A percentile compares a stretch with the other conserved stretches of the same genome.
Evolutionary conservation across 1,284 basidiomycete species (phyloP).

Genomic region (Irpex sp.): DNA sequence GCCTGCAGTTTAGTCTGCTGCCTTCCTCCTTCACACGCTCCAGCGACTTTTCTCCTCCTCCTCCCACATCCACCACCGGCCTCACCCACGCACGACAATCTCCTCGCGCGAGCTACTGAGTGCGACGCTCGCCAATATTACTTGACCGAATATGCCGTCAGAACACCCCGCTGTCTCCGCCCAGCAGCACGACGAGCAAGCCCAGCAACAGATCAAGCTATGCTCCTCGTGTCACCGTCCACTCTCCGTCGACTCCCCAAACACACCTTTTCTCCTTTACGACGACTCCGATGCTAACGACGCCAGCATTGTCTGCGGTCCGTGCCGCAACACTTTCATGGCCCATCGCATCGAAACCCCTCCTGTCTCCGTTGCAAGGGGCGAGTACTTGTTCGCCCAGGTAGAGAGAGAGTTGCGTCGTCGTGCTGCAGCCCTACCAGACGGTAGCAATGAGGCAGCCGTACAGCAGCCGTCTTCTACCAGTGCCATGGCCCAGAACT

Average conservation of each 20-base stretch:
- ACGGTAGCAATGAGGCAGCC: constrained; percentile 27
- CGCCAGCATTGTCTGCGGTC: constrained; percentile 30
- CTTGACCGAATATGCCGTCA: constrained; percentile 30
- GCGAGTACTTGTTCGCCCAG: constrained; percentile 22
- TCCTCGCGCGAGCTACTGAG: constrained; percentile 12
- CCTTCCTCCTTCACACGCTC: constrained; percentile 6
- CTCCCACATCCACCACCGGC: constrained; percentile 15
- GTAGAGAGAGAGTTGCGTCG: constrained; percentile 27
- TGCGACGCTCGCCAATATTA: constrained; percentile 5
- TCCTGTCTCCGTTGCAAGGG: constrained; percentile 14
- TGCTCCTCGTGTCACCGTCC: constrained; percentile 34
- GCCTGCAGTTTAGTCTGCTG: constrained; percentile 4
- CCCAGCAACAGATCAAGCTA: constrained; percentile 32
- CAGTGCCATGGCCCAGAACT: constrained; percentile 8
- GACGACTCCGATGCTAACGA: constrained; percentile 28
- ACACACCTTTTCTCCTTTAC: constrained; percentile 24
- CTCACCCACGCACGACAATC: constrained; percentile 10
- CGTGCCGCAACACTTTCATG: constrained; percentile 28
- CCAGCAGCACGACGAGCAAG: constrained; percentile 22
- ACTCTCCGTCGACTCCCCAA: constrained; percentile 29
- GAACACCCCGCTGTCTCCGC: constrained; percentile 27
- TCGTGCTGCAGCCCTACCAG: constrained; percentile 27
- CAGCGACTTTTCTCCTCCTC: constrained; percentile 11
- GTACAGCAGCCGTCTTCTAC: constrained; percentile 14
- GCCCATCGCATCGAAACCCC: constrained; percentile 16